These are phyloP conservation scores for Sisymbrium irio DNA, from an alignment of 345 rosid species.

Conservation along the genomic window DNA sequence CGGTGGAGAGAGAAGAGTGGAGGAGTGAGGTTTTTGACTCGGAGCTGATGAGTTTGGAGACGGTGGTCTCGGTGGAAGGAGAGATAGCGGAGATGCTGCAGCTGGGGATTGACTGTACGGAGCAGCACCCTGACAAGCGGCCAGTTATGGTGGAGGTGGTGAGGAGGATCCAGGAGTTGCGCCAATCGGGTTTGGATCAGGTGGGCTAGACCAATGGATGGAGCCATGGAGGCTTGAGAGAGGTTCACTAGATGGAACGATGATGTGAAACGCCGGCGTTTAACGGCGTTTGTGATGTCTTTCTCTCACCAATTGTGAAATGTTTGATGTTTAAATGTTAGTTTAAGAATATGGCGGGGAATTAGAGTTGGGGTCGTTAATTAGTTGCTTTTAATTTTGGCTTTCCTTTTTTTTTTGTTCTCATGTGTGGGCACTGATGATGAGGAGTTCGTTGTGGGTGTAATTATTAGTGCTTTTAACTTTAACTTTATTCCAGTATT, in stretches of 20 bases:
- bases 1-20: slow-evolving; percentile 86
- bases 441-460: slow-evolving; percentile 28
- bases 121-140: slow-evolving; percentile 76
- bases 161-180: slow-evolving; percentile 53
- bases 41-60: slow-evolving; percentile 80
- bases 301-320: not conserved
- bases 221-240: slow-evolving; percentile 9
- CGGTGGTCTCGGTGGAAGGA: slow-evolving; percentile 42
- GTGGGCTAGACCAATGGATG: slow-evolving; percentile 16
- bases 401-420: not conserved
- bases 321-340: slow-evolving; percentile 11
- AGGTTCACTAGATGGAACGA: not conserved
- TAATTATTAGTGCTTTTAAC: slow-evolving; percentile 37
- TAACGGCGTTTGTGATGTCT: not conserved
- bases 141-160: slow-evolving; percentile 70
- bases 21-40: slow-evolving; percentile 78
- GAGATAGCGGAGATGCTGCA: slow-evolving; percentile 87
- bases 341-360: slow-evolving; percentile 35
- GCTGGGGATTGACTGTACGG: slow-evolving; percentile 80
- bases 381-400: slow-evolving; percentile 20
- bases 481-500: slow-evolving; percentile 8
- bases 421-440: slow-evolving; percentile 25
- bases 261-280: not conserved
- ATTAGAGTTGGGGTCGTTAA: slow-evolving; percentile 30
- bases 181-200: slow-evolving; percentile 33